These are phyloP conservation scores for Raddia guianensis DNA, from an alignment of 176 grass and related monocot genomes.

Conservation along the genomic window DNA sequence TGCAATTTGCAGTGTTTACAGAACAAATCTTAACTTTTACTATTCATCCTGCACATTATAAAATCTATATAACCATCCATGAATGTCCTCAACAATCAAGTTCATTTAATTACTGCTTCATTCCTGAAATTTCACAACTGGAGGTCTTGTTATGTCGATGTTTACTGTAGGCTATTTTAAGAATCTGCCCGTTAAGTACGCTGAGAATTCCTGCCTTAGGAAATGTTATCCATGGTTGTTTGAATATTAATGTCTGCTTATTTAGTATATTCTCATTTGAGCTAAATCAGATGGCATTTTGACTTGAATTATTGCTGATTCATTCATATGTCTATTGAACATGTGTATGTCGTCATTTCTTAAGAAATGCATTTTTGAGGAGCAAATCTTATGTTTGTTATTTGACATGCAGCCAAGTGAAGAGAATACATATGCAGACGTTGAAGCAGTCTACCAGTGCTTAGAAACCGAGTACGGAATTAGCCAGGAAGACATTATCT, in stretches of 20 bases:
- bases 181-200: background rate
- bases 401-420: conserved; percentile 76
- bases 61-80: conserved; percentile 5
- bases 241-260: conserved; percentile 8
- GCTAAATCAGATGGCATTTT: conserved; percentile 25
- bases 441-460: conserved; percentile 97
- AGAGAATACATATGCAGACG: conserved; percentile 96
- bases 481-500: conserved; percentile 93
- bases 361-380: conserved; percentile 9
- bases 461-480: conserved; percentile 92
- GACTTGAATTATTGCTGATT: conserved; percentile 24
- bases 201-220: conserved; percentile 18
- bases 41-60: background rate
- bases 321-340: background rate
- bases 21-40: background rate
- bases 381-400: conserved; percentile 41
- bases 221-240: background rate
- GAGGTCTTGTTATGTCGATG: conserved; percentile 1
- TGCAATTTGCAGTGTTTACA: too few relatives aligned
- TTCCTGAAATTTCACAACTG: conserved; percentile 9
- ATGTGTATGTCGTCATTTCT: background rate
- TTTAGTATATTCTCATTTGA: conserved; percentile 28
- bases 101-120: conserved; percentile 14
- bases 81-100: background rate
- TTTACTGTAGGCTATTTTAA: background rate